These are phyloP conservation scores for Tetrapyrgos nigripes DNA, from an alignment of 1,284 basidiomycete species.

Conservation along the genomic window DNA sequence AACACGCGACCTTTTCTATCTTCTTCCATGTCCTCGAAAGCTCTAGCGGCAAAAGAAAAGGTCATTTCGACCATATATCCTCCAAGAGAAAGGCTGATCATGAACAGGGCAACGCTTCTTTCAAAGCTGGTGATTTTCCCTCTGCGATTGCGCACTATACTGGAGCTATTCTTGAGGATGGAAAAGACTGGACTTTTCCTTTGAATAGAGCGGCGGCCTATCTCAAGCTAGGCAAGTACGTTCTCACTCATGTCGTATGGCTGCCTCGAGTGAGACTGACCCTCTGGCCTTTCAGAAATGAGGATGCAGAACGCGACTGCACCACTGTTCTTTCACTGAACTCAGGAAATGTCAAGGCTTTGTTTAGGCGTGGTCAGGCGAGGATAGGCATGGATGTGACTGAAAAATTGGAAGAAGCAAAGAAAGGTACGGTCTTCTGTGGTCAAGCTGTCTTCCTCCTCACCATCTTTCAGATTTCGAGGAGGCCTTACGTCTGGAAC, in stretches of 20 bases:
- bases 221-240: constrained; percentile 86
- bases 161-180: constrained; percentile 70
- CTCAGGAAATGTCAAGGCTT: constrained; percentile 69
- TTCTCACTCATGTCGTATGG: constrained; percentile 25
- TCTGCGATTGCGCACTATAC: constrained; percentile 70
- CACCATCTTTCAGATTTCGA: constrained; percentile 55
- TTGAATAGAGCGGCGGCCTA: constrained; percentile 85
- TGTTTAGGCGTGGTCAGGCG: constrained; percentile 78
- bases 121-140: constrained; percentile 51
- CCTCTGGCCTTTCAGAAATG: constrained; percentile 48
- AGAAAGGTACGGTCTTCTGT: constrained; percentile 56
- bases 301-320: constrained; percentile 81
- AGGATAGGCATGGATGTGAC: constrained; percentile 49
- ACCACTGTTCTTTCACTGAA: constrained; percentile 58
- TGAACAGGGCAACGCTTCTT: constrained; percentile 50
- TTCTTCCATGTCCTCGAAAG: constrained; percentile 14
- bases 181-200: constrained; percentile 67
- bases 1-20: background rate
- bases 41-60: constrained; percentile 38
- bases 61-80: constrained; percentile 12
- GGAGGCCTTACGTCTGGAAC: constrained; percentile 61
- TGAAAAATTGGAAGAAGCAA: constrained; percentile 57
- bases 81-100: background rate
- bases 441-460: background rate
- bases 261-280: constrained; percentile 12